Conservation (phyloP, 495 filamentous ascomycete species). For the Thozetella sp. region DNA sequence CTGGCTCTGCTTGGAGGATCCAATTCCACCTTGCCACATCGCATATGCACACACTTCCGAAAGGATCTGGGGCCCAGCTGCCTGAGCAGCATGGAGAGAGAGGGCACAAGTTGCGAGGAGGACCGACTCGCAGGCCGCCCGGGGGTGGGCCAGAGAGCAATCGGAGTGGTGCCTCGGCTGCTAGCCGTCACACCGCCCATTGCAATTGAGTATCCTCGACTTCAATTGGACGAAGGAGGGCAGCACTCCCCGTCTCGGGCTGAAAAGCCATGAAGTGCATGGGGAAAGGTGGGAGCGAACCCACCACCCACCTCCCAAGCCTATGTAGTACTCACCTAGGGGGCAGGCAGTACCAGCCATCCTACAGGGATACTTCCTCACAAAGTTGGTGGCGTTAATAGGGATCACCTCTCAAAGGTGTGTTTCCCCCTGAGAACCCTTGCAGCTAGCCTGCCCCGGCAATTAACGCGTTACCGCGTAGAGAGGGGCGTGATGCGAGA, state of each 20-base stretch:
- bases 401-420: background rate
- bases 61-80: background rate
- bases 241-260: background rate
- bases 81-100: background rate
- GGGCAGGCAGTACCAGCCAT: too few relatives aligned
- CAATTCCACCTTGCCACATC: slow-evolving; percentile 21
- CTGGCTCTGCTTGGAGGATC: too few relatives aligned
- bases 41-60: slow-evolving; percentile 6
- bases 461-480: background rate
- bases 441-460: background rate
- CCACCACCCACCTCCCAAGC: background rate
- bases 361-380: too few relatives aligned
- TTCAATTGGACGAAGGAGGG: too few relatives aligned
- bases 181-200: too few relatives aligned
- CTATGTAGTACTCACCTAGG: too few relatives aligned
- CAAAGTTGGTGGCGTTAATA: background rate
- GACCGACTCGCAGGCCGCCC: too few relatives aligned
- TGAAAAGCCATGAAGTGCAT: background rate
- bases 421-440: background rate
- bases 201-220: too few relatives aligned
- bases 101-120: slow-evolving; percentile 11
- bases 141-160: too few relatives aligned
- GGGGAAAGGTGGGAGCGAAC: background rate
- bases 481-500: too few relatives aligned
- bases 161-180: too few relatives aligned